phyloP scores from a whole-genome alignment of 2,329 filamentous ascomycete genomes.

The Tricladium varicosporioides region DNA sequence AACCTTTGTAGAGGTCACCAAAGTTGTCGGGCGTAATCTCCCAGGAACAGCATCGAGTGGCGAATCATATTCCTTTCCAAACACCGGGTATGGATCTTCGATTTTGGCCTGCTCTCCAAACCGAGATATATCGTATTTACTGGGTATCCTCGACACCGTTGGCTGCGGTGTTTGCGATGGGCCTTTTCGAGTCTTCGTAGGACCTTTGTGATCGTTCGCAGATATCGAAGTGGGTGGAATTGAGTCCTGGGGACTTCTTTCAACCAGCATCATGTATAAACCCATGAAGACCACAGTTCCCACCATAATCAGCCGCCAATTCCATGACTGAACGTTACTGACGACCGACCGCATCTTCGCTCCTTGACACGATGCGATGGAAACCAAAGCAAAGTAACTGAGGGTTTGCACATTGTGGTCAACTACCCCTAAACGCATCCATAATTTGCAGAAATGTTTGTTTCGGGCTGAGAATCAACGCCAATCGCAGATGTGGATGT shows the following conservation, averaged over 20 bases:
- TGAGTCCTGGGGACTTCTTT: neutral
- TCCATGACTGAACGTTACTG: slow-evolving; percentile 8
- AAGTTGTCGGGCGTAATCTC: neutral
- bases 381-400: neutral
- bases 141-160: neutral
- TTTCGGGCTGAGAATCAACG: no score
- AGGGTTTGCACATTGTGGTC: neutral
- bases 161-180: neutral
- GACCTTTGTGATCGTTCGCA: neutral
- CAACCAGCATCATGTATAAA: slow-evolving; percentile 7
- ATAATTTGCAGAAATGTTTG: neutral
- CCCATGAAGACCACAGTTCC: slow-evolving; percentile 11
- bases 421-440: neutral
- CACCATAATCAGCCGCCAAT: slow-evolving; percentile 10
- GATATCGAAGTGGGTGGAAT: neutral
- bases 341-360: slow-evolving; percentile 5
- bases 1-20: neutral
- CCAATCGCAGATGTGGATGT: no score
- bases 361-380: neutral
- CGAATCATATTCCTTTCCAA: slow-evolving; percentile 9
- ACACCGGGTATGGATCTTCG: slow-evolving; percentile 6
- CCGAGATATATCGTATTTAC: neutral
- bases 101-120: slow-evolving; percentile 1
- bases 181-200: no score
- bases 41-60: slow-evolving; percentile 12